Percentiles rank a stretch among this genome's conserved stretches.
Evolutionary conservation across 495 filamentous ascomycete genomes (phyloP).

Genomic region (Penicillium coffeae): DNA sequence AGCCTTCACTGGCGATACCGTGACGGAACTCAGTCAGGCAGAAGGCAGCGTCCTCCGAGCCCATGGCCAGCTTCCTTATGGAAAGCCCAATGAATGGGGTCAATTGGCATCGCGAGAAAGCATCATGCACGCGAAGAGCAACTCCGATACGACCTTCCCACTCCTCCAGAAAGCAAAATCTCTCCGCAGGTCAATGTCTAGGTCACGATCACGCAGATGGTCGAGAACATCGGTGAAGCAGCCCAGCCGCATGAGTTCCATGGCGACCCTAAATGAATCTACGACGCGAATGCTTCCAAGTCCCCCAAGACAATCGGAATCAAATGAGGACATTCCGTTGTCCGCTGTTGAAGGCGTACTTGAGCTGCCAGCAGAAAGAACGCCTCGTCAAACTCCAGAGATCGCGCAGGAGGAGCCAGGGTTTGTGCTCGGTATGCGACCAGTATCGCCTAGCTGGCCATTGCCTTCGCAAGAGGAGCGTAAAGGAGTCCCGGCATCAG

Average conservation of each 20-base stretch:
- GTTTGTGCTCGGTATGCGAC: slow-evolving; percentile 29
- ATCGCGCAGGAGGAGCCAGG: slow-evolving; percentile 22
- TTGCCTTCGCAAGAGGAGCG: slow-evolving; percentile 20
- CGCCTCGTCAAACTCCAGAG: slow-evolving; percentile 42
- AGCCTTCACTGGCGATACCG: slow-evolving; percentile 28
- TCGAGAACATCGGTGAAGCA: slow-evolving; percentile 19
- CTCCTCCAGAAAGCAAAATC: slow-evolving; percentile 27
- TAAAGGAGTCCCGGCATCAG: slow-evolving; percentile 24
- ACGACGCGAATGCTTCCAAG: slow-evolving; percentile 5
- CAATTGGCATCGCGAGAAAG: slow-evolving; percentile 40
- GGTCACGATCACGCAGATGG: slow-evolving; percentile 27
- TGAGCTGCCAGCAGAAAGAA: slow-evolving; percentile 40
- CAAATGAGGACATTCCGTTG: slow-evolving; percentile 30
- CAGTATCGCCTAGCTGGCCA: slow-evolving; percentile 33
- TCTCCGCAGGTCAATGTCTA: slow-evolving; percentile 29
- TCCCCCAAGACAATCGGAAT: slow-evolving; percentile 9
- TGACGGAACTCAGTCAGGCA: slow-evolving; percentile 35
- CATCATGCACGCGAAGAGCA: slow-evolving; percentile 18
- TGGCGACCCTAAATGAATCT: slow-evolving; percentile 30
- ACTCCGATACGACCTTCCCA: slow-evolving; percentile 25
- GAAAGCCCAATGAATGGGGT: slow-evolving; percentile 40
- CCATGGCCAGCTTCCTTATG: slow-evolving; percentile 40
- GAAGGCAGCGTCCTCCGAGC: slow-evolving; percentile 31
- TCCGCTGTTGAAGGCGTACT: slow-evolving; percentile 40
- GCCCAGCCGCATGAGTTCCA: slow-evolving; percentile 24